Conservation (phyloP, 805 yeast genomes). For the Saturnispora kantuleensis region DNA sequence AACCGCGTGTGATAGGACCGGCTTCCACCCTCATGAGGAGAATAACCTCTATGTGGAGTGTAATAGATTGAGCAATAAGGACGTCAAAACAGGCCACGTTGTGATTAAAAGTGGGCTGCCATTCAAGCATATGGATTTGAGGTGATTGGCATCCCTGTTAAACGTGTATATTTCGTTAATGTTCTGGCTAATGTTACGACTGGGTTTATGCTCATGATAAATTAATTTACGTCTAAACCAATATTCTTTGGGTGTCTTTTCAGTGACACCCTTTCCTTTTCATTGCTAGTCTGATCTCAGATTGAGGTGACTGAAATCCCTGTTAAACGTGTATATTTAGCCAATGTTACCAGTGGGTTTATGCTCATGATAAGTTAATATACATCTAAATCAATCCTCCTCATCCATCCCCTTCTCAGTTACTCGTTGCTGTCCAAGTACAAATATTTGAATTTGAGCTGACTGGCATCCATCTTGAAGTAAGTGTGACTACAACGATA, state of each 20-base stretch:
- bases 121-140: slow-evolving; percentile 39
- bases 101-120: slow-evolving; percentile 36
- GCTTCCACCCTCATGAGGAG: slow-evolving; percentile 58
- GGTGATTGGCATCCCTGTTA: slow-evolving; percentile 17
- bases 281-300: slow-evolving; percentile 16
- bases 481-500: too few species aligned
- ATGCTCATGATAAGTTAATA: neutral
- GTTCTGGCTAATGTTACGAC: too few species aligned
- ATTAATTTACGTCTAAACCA: neutral
- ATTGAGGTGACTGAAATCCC: slow-evolving; percentile 26
- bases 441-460: too few species aligned
- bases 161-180: too few species aligned
- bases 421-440: too few species aligned
- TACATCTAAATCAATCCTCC: neutral
- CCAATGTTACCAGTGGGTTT: too few species aligned
- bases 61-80: slow-evolving; percentile 24
- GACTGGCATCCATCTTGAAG: too few species aligned
- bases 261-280: neutral
- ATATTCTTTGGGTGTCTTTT: neutral
- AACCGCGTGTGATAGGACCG: slow-evolving; percentile 38
- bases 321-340: neutral
- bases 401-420: neutral
- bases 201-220: neutral
- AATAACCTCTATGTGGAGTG: slow-evolving; percentile 40
- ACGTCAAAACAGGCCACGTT: slow-evolving; percentile 37